Conservation (phyloP, 106 monocot species). For the Dendrobium chrysotoxum region DNA sequence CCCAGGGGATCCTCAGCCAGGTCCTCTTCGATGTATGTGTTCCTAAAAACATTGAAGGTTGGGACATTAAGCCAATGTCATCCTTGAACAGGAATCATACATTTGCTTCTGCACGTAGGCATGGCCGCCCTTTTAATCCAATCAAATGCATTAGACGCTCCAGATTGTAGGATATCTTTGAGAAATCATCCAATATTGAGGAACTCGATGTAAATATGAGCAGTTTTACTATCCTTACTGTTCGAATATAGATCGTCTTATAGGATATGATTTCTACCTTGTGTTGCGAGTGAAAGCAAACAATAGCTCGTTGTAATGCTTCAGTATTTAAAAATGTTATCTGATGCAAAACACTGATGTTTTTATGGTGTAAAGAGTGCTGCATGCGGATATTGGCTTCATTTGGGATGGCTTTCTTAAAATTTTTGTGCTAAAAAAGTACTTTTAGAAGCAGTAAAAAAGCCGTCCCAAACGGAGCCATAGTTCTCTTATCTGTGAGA, state of each 20-base stretch:
- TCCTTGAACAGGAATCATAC: constrained; percentile 13
- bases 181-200: background rate
- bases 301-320: constrained; percentile 1
- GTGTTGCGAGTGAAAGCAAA: background rate
- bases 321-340: background rate
- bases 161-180: constrained; percentile 23
- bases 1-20: constrained; percentile 68
- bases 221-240: background rate
- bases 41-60: constrained; percentile 76
- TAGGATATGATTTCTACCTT: background rate
- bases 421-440: too few species aligned
- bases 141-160: constrained; percentile 39
- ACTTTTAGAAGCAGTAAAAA: too few species aligned
- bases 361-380: too few species aligned
- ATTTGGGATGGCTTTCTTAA: too few species aligned
- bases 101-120: background rate
- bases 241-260: background rate
- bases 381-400: too few species aligned
- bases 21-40: constrained; percentile 73
- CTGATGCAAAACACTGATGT: too few species aligned
- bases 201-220: constrained; percentile 9
- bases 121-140: constrained; percentile 36
- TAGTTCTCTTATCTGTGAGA: too few species aligned
- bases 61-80: constrained; percentile 37
- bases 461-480: too few species aligned